Evolutionary conservation across 1,139 yeast genomes (phyloP).

Genomic region (Pichia sp.): DNA sequence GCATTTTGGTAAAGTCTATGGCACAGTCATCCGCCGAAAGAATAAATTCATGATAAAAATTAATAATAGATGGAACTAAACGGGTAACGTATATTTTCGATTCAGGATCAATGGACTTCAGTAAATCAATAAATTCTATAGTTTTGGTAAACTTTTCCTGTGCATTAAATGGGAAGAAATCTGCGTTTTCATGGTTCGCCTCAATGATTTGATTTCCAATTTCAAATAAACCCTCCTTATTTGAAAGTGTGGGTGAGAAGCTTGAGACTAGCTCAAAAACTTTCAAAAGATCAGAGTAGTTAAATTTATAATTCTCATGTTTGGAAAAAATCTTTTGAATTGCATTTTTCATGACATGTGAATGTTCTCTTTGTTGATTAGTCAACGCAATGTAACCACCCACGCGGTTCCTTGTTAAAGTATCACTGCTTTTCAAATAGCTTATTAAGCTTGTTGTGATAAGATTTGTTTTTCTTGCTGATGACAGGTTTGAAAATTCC

Average conservation of each 20-base stretch:
- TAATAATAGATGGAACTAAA: slow-evolving; percentile 6
- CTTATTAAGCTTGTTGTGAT: not conserved
- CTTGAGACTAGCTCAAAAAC: slow-evolving; percentile 11
- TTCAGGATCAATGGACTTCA: slow-evolving; percentile 8
- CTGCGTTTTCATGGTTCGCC: not conserved
- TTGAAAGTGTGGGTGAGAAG: slow-evolving; percentile 12
- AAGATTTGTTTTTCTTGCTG: slow-evolving; percentile 7
- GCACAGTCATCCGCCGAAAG: not conserved
- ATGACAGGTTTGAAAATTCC: slow-evolving; percentile 12
- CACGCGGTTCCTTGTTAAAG: slow-evolving; percentile 11
- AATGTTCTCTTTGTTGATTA: slow-evolving; percentile 13
- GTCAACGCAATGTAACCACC: slow-evolving; percentile 14
- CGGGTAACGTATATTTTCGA: not conserved
- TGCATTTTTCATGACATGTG: slow-evolving; percentile 10
- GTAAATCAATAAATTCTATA: slow-evolving; percentile 9
- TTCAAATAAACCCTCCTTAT: slow-evolving; percentile 10
- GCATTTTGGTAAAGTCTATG: not conserved
- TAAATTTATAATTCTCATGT: not conserved
- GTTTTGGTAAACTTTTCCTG: slow-evolving; percentile 2
- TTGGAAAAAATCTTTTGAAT: slow-evolving; percentile 4
- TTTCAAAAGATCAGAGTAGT: slow-evolving; percentile 10
- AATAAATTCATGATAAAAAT: not conserved
- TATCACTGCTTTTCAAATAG: slow-evolving; percentile 5
- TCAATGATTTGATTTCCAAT: slow-evolving; percentile 6
- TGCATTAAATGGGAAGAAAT: not conserved